Percentiles rank a stretch among this genome's conserved stretches.
These are phyloP conservation scores for Endotrypanum monterogeii DNA, from an alignment of 208 protist species.

Conservation along the genomic window DNA sequence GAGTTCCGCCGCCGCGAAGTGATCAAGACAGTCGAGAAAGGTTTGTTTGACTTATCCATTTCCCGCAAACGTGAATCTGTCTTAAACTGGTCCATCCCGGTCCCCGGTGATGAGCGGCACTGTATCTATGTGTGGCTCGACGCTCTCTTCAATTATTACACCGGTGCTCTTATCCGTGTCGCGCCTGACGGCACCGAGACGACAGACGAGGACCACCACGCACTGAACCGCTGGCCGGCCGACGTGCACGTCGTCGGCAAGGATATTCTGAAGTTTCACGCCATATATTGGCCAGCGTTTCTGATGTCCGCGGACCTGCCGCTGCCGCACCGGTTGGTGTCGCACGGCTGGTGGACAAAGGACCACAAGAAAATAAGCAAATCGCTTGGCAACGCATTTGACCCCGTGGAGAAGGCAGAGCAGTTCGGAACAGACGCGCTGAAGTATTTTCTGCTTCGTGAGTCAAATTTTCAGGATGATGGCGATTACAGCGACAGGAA, in stretches of 20 bases:
- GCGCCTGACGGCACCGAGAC: conserved; percentile 45
- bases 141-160: conserved; percentile 99
- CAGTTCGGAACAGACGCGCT: conserved; percentile 91
- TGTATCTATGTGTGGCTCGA: conserved; percentile 99
- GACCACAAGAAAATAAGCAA: conserved; percentile 97
- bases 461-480: conserved; percentile 94
- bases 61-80: conserved; percentile 92
- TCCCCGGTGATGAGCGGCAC: conserved; percentile 95
- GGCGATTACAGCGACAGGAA: conserved; percentile 95
- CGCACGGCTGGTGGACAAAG: conserved; percentile 97
- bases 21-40: conserved; percentile 81
- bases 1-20: conserved; percentile 93
- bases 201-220: conserved; percentile 41
- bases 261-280: conserved; percentile 99
- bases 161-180: conserved; percentile 59
- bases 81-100: conserved; percentile 96
- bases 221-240: conserved; percentile 74
- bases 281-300: conserved; percentile 99
- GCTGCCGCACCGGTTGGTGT: conserved; percentile 91
- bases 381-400: conserved; percentile 97
- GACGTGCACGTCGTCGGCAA: conserved; percentile 97
- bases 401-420: conserved; percentile 86
- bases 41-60: conserved; percentile 96
- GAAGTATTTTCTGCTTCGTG: conserved; percentile 96
- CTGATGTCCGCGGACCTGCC: conserved; percentile 94